Evolutionary conservation across 257 asterid species (phyloP).

Genomic region (Penstemon davidsonii): DNA sequence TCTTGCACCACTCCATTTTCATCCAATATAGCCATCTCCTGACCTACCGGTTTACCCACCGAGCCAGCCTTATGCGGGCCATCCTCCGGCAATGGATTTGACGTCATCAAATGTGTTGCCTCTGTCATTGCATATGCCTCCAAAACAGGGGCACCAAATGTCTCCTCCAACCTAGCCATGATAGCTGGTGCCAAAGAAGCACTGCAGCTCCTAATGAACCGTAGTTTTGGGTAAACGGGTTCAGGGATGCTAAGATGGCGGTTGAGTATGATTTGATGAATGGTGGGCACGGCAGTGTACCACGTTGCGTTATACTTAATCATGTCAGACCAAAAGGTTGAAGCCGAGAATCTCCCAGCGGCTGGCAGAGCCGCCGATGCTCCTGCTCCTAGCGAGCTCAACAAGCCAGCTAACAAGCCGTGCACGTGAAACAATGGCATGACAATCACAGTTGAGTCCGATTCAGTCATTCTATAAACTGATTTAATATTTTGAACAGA

Average conservation of each 20-base stretch:
- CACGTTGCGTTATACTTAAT: conserved; percentile 71
- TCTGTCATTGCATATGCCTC: conserved; percentile 98
- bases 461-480: conserved; percentile 65
- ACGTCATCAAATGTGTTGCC: conserved; percentile 85
- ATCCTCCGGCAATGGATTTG: conserved; percentile 77
- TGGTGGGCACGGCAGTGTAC: conserved; percentile 98
- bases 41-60: conserved; percentile 90
- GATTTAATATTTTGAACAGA: conserved; percentile 71
- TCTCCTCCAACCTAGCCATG: conserved; percentile 78
- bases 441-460: conserved; percentile 88
- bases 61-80: conserved; percentile 84
- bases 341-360: conserved; percentile 91
- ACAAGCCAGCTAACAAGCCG: conserved; percentile 77
- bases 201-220: conserved; percentile 96
- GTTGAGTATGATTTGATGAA: conserved; percentile 86
- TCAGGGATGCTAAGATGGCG: conserved; percentile 75
- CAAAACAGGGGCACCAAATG: conserved; percentile 78
- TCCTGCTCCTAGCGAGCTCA: conserved; percentile 88
- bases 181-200: conserved; percentile 92
- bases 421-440: conserved; percentile 94
- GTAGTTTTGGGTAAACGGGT: conserved; percentile 70
- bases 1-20: conserved; percentile 63
- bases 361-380: conserved; percentile 88
- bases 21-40: conserved; percentile 81
- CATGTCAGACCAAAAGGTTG: conserved; percentile 96